Base-by-base conservation (phyloP, 306 rosid species). In the Trichosanthes cucumerina region DNA sequence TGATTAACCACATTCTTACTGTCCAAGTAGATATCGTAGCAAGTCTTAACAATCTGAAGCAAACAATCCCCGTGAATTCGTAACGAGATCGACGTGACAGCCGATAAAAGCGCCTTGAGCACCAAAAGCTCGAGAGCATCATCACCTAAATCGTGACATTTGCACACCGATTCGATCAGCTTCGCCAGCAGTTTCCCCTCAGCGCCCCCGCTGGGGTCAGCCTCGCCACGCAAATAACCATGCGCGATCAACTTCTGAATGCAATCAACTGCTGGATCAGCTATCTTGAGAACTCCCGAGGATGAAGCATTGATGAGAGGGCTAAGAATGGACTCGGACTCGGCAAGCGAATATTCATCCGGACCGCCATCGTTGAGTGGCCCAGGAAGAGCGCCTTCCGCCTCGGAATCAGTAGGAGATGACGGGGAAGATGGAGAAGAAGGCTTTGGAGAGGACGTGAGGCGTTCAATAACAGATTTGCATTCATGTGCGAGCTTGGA, bases 191-290 rank as follows among this genome's bases (percentile, higher is more conserved):
- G 81, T 82, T 89, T 92, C 9, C 93, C 97, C 83, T 93, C 99
- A 0, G 82, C 75, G 5, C 80, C 88, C 1, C 91, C 93, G 5
- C 84, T 78, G 0, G 93, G 88, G 36, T 96, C 99, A 1, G 88
- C 98, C 86, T 96, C 99, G 4, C 99, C 99, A 24, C 98, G 97
- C 52, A 96, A 81, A 85, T 86, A 91, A 21, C 99, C 98, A 19
- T 91, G 82, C 23, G 98, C 93, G 62, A 96, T 91, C 59, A 96
- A 82, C 84, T 90, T 96, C 94, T 96, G 99, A 79, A 91, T 89
- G 59, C 94, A 90, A 58, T 96, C 98, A 26, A 93, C 94, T n/a
- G 97, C 97, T 34, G 99, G 99, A 85, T 96, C 99, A 18, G 99
- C 96, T 57, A 96, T 90, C 88, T 96, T 96, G 38, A 93, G 79